Evolutionary conservation across 148 eudicot species (phyloP).

Genomic region (Spergularia marina): DNA sequence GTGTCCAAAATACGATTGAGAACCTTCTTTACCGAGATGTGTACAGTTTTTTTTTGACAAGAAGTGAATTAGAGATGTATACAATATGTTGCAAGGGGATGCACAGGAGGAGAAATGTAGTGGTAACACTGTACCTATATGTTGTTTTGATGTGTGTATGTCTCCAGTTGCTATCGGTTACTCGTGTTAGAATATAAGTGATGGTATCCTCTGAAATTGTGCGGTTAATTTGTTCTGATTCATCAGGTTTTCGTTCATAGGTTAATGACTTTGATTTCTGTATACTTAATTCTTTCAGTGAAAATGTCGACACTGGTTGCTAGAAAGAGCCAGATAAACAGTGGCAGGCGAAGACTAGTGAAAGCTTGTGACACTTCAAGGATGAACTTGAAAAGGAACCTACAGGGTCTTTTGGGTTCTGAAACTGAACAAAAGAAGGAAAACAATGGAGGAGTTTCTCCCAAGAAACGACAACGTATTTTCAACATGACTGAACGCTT

Average conservation of each 20-base stretch:
- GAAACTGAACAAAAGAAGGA: slow-evolving; percentile 7
- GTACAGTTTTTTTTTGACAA: too few species aligned
- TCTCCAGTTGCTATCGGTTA: background rate
- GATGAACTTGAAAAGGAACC: slow-evolving; percentile 18
- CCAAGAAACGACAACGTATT: slow-evolving; percentile 18
- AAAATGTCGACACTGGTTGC: slow-evolving; percentile 29
- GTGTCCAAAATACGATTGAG: too few species aligned
- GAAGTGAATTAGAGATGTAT: too few species aligned
- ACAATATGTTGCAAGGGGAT: too few species aligned
- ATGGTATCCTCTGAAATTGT: background rate
- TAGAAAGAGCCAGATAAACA: slow-evolving; percentile 3
- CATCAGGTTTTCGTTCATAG: background rate
- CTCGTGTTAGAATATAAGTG: background rate
- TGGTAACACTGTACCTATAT: background rate
- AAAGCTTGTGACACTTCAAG: slow-evolving; percentile 9
- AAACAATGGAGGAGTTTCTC: background rate
- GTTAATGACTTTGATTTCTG: background rate
- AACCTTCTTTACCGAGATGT: too few species aligned
- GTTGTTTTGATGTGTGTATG: background rate
- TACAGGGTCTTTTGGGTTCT: background rate
- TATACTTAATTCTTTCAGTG: slow-evolving; percentile 4
- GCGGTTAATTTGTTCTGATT: background rate
- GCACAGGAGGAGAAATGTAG: too few species aligned
- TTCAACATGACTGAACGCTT: background rate
- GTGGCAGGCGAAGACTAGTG: background rate